A percentile compares a stretch with the other conserved stretches of the same genome.
These are phyloP conservation scores for Acacia acuminata DNA, from an alignment of 306 rosid genomes.

Conservation along the genomic window DNA sequence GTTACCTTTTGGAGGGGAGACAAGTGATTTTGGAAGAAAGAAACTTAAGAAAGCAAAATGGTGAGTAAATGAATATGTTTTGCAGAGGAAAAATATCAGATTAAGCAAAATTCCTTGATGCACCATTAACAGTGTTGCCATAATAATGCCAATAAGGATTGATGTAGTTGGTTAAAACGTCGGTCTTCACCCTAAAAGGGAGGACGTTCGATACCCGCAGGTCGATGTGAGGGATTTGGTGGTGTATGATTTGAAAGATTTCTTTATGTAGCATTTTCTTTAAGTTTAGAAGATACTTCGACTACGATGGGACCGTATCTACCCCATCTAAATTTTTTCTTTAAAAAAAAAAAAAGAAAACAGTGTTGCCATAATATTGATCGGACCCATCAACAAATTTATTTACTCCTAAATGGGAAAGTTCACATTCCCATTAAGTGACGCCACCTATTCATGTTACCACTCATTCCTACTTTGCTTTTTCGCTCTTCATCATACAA, in stretches of 20 bases:
- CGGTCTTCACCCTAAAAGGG: too few species aligned
- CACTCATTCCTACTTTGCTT: conserved; percentile 25
- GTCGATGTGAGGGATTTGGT: too few species aligned
- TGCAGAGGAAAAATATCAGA: conserved; percentile 28
- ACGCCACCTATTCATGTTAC: conserved; percentile 10
- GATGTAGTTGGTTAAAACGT: too few species aligned
- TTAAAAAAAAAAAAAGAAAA: background rate
- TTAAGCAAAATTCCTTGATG: conserved; percentile 25
- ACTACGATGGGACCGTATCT: too few species aligned
- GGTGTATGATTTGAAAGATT: too few species aligned
- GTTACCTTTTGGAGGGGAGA: conserved; percentile 1
- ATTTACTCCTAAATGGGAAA: conserved; percentile 16
- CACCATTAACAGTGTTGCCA: conserved; percentile 13
- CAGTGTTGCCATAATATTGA: background rate
- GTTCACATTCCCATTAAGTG: conserved; percentile 5
- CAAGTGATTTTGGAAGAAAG: background rate
- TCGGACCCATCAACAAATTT: conserved; percentile 28
- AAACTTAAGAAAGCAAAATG: conserved; percentile 1
- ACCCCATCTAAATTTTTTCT: too few species aligned
- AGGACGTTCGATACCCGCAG: too few species aligned
- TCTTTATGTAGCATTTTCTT: too few species aligned
- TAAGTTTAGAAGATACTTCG: too few species aligned
- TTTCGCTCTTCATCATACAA: background rate
- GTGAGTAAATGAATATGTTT: background rate
- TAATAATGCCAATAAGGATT: background rate